phyloP scores from a whole-genome alignment of 1,284 basidiomycete species.

The Cutaneotrichosporon mucoides region DNA sequence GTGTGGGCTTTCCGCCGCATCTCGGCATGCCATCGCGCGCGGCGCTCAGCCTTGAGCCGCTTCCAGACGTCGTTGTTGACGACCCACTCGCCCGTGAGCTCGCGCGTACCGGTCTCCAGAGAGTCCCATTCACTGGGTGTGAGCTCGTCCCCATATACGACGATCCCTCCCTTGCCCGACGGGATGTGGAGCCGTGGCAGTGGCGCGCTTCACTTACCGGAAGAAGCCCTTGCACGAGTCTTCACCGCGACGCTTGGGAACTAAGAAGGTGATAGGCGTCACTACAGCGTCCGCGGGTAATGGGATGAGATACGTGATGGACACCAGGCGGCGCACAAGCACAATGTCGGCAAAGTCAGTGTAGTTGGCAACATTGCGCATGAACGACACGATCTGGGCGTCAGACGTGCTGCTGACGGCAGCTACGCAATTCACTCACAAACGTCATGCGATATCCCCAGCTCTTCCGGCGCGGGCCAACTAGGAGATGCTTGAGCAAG shows the following conservation, averaged over 20 bases:
- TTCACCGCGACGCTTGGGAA: constrained; percentile 76
- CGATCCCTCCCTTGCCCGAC: background rate
- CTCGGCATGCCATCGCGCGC: constrained; percentile 41
- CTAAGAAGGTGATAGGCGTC: constrained; percentile 88
- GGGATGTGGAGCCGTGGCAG: background rate
- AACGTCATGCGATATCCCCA: constrained; percentile 51
- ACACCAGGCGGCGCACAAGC: constrained; percentile 73
- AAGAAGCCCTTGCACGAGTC: constrained; percentile 41
- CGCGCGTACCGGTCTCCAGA: constrained; percentile 69
- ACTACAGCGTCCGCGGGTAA: constrained; percentile 90
- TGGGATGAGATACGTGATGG: constrained; percentile 75
- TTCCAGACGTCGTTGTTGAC: constrained; percentile 89
- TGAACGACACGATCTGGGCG: constrained; percentile 52
- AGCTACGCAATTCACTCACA: constrained; percentile 14
- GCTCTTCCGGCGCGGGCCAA: constrained; percentile 44
- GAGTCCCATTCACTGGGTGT: constrained; percentile 60
- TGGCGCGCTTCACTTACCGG: constrained; percentile 12
- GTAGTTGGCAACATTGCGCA: constrained; percentile 79
- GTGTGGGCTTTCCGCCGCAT: constrained; percentile 7
- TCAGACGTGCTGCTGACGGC: background rate
- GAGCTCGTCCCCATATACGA: background rate
- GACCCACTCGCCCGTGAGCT: constrained; percentile 93
- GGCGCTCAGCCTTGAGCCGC: constrained; percentile 78
- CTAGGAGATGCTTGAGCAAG: constrained; percentile 37
- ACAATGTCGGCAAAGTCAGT: constrained; percentile 82